Conservation (phyloP, 2,329 filamentous ascomycete genomes). For the Cercospora zeae-maydis region DNA sequence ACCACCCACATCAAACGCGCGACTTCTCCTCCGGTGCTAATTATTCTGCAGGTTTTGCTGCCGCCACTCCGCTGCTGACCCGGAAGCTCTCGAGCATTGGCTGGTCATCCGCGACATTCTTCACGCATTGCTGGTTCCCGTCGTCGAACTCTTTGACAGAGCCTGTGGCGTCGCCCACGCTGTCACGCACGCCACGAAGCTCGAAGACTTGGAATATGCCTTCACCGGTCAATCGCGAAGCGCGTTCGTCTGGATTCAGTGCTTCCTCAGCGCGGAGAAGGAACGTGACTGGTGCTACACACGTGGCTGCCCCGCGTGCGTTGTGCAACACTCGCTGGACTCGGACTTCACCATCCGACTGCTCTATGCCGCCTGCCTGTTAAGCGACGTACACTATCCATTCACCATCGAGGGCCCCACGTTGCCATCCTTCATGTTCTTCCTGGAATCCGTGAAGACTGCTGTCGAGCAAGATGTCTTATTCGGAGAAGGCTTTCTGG, state of each 20-base stretch:
- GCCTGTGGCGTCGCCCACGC: slow-evolving; percentile 52
- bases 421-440: slow-evolving; percentile 39
- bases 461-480: slow-evolving; percentile 44
- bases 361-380: slow-evolving; percentile 47
- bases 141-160: slow-evolving; percentile 55
- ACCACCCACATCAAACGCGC: slow-evolving; percentile 1
- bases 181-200: slow-evolving; percentile 47
- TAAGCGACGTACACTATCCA: slow-evolving; percentile 42
- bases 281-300: slow-evolving; percentile 55
- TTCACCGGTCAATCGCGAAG: slow-evolving; percentile 55
- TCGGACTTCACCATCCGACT: slow-evolving; percentile 49
- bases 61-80: slow-evolving; percentile 37
- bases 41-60: slow-evolving; percentile 43
- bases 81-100: slow-evolving; percentile 40
- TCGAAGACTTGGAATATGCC: slow-evolving; percentile 55
- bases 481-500: slow-evolving; percentile 44
- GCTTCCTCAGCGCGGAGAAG: slow-evolving; percentile 53
- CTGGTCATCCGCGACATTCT: slow-evolving; percentile 57
- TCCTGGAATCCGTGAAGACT: slow-evolving; percentile 42
- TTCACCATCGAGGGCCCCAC: slow-evolving; percentile 35
- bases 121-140: slow-evolving; percentile 56
- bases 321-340: slow-evolving; percentile 43
- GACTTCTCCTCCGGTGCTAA: slow-evolving; percentile 39
- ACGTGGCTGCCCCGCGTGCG: slow-evolving; percentile 53
- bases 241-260: slow-evolving; percentile 58